Conservation (phyloP, 768 basidiomycete species). For the Mycena rebaudengoi region DNA sequence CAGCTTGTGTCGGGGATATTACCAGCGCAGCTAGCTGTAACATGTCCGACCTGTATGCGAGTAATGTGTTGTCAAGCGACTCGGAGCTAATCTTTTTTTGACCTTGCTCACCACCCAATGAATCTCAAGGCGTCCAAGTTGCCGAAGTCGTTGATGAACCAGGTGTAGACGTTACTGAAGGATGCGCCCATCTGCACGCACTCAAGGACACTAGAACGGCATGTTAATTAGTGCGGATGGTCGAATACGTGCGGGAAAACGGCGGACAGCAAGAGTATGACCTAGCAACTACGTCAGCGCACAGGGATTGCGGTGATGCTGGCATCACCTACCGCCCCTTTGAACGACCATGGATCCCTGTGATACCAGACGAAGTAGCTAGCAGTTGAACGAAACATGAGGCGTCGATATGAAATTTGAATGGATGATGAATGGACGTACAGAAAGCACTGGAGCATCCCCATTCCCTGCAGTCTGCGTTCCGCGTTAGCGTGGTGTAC, state of each 20-base stretch:
- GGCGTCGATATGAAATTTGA: background rate
- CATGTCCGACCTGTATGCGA: slow-evolving; percentile 12
- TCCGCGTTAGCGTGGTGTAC: background rate
- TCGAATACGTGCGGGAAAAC: background rate
- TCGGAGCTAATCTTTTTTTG: background rate
- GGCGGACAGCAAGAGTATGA: background rate
- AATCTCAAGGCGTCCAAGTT: slow-evolving; percentile 5
- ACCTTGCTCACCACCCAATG: background rate
- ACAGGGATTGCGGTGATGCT: no score
- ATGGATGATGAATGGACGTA: background rate
- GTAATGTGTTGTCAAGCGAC: no score
- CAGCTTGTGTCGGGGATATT: background rate
- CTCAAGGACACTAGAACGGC: background rate
- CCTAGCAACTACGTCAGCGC: background rate
- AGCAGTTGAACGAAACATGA: background rate
- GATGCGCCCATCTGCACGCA: slow-evolving; percentile 3
- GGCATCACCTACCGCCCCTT: background rate
- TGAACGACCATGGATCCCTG: slow-evolving; percentile 6
- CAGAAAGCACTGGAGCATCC: slow-evolving; percentile 11
- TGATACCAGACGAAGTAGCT: slow-evolving; percentile 12
- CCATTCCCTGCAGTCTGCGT: slow-evolving; percentile 2
- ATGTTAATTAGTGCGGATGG: background rate
- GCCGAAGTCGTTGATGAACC: slow-evolving; percentile 12
- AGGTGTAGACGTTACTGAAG: slow-evolving; percentile 6
- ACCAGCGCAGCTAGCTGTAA: slow-evolving; percentile 3